phyloP scores from a whole-genome alignment of 805 yeast species.

The Candida insectorum region DNA sequence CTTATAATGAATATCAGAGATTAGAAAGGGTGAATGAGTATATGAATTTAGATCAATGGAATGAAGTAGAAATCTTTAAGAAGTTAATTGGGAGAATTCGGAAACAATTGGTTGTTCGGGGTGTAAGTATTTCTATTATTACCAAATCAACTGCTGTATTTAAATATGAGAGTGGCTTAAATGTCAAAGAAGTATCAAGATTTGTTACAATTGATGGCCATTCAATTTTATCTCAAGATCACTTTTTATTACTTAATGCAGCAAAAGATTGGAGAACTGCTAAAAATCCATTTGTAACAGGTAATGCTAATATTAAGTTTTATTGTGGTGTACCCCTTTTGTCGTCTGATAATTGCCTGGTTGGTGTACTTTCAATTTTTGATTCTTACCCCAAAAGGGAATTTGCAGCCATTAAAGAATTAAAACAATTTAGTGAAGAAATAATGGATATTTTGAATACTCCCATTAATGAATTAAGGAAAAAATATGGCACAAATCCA shows the following conservation, averaged over 20 bases:
- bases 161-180: slow-evolving; percentile 47
- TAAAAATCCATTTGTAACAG: slow-evolving; percentile 60
- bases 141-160: slow-evolving; percentile 46
- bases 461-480: slow-evolving; percentile 2
- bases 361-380: slow-evolving; percentile 61
- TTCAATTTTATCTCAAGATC: slow-evolving; percentile 55
- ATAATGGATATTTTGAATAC: slow-evolving; percentile 40
- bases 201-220: slow-evolving; percentile 65
- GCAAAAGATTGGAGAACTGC: slow-evolving; percentile 67
- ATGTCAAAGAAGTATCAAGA: slow-evolving; percentile 50
- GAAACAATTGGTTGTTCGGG: slow-evolving; percentile 42
- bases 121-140: slow-evolving; percentile 59
- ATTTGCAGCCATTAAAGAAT: slow-evolving; percentile 30
- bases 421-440: slow-evolving; percentile 39
- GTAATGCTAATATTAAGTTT: slow-evolving; percentile 56
- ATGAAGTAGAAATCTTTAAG: slow-evolving; percentile 35
- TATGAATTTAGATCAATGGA: slow-evolving; percentile 48
- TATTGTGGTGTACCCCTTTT: slow-evolving; percentile 63
- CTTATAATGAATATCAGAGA: slow-evolving; percentile 48
- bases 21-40: slow-evolving; percentile 41
- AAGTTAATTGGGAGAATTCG: slow-evolving; percentile 35
- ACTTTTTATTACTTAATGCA: slow-evolving; percentile 57
- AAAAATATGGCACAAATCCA: slow-evolving; percentile 3
- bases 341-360: slow-evolving; percentile 4
- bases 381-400: slow-evolving; percentile 42